Evolutionary conservation across 2,329 filamentous ascomycete species (phyloP).

Genomic region (Sclerotinia minor): DNA sequence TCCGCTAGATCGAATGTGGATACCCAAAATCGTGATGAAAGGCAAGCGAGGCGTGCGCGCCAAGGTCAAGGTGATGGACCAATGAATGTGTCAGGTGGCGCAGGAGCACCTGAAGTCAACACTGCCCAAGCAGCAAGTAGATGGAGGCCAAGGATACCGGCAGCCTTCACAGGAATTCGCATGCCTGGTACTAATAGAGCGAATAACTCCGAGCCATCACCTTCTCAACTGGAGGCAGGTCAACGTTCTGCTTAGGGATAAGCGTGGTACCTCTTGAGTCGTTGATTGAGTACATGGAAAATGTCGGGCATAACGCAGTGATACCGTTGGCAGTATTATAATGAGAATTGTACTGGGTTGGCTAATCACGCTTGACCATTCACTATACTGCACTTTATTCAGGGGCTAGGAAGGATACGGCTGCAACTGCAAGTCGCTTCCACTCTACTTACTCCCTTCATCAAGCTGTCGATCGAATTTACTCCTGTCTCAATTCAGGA

Average conservation of each 20-base stretch:
- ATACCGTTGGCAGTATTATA: background rate
- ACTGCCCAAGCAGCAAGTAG: conserved; percentile 28
- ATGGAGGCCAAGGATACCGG: conserved; percentile 34
- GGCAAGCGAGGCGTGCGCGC: conserved; percentile 12
- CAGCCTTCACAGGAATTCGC: conserved; percentile 36
- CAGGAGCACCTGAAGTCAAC: conserved; percentile 21
- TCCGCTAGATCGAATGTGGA: conserved; percentile 12
- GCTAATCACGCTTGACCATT: background rate
- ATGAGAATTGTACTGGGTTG: background rate
- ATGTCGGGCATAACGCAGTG: background rate
- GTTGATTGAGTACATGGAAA: background rate
- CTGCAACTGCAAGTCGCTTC: background rate
- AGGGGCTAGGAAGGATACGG: background rate
- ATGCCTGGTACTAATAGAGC: conserved; percentile 33
- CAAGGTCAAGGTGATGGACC: conserved; percentile 14
- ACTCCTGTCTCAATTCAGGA: background rate
- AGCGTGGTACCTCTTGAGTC: background rate
- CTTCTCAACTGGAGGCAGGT: conserved; percentile 42
- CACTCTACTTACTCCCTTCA: background rate
- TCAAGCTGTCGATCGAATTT: background rate
- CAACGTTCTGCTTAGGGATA: background rate
- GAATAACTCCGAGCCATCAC: conserved; percentile 32
- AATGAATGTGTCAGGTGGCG: conserved; percentile 11
- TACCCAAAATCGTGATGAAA: conserved; percentile 8
- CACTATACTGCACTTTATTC: background rate